Percentiles rank a stretch among this genome's conserved stretches.
Conservation (phyloP, 306 rosid genomes). For the Ammopiptanthus mongolicus region DNA sequence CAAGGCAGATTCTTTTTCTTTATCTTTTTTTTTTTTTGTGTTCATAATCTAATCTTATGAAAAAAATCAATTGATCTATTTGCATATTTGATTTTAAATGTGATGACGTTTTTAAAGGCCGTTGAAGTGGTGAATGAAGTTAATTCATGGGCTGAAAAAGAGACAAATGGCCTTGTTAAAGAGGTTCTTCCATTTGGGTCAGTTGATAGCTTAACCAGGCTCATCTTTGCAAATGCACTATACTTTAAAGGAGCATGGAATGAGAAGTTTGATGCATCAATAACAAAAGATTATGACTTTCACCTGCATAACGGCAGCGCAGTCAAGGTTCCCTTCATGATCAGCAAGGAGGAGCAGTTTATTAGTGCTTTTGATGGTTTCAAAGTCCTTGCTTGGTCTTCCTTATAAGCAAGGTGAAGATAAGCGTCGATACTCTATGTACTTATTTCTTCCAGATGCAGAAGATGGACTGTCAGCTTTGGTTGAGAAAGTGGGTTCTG, state of each 20-base stretch:
- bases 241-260: conserved; percentile 85
- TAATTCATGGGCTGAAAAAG: conserved; percentile 69
- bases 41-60: neutral
- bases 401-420: conserved; percentile 63
- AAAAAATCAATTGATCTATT: neutral
- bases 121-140: conserved; percentile 51
- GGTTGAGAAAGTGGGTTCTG: conserved; percentile 52
- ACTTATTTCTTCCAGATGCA: conserved; percentile 69
- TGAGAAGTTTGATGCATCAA: conserved; percentile 50
- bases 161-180: conserved; percentile 69
- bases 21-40: neutral
- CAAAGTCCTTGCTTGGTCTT: conserved; percentile 68
- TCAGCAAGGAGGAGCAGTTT: conserved; percentile 44
- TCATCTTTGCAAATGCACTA: conserved; percentile 65
- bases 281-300: conserved; percentile 52
- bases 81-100: neutral
- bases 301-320: conserved; percentile 51
- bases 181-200: conserved; percentile 58
- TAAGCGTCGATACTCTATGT: conserved; percentile 60
- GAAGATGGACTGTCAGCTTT: conserved; percentile 63
- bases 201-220: conserved; percentile 42
- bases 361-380: conserved; percentile 45
- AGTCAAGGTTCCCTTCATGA: conserved; percentile 72
- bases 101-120: conserved; percentile 37
- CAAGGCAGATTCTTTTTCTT: neutral